These are phyloP conservation scores for Vaccinium macrocarpon DNA, from an alignment of 148 eudicot species.

Conservation along the genomic window DNA sequence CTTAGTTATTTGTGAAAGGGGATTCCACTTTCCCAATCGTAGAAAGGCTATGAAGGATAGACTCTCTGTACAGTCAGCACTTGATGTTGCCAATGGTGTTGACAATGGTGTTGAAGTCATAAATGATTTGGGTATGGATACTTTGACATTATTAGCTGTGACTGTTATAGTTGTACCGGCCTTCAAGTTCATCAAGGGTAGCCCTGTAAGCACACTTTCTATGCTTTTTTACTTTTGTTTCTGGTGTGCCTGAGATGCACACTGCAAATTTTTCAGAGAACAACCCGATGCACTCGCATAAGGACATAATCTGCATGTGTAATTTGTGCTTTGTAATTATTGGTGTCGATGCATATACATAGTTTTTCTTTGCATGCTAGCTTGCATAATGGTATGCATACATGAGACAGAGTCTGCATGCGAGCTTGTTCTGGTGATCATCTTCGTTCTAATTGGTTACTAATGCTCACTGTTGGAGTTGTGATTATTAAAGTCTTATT, in stretches of 20 bases:
- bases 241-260: background rate
- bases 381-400: background rate
- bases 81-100: slow-evolving; percentile 74
- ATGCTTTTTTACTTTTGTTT: background rate
- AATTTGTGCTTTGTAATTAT: background rate
- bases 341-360: background rate
- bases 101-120: slow-evolving; percentile 87
- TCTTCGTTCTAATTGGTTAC: background rate
- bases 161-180: slow-evolving; percentile 91
- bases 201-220: slow-evolving; percentile 66
- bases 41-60: slow-evolving; percentile 26
- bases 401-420: background rate
- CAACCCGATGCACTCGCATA: background rate
- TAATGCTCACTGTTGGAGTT: background rate
- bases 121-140: slow-evolving; percentile 96
- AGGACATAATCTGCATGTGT: background rate
- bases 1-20: slow-evolving; percentile 34
- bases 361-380: background rate
- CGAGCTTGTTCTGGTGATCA: background rate
- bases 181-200: slow-evolving; percentile 73
- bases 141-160: slow-evolving; percentile 86
- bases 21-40: slow-evolving; percentile 25
- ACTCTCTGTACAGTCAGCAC: slow-evolving; percentile 46
- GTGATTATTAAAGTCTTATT: background rate
- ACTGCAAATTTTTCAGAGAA: background rate